These are phyloP conservation scores for Thuja plicata DNA, from an alignment of 83 land plant genomes.

Conservation along the genomic window DNA sequence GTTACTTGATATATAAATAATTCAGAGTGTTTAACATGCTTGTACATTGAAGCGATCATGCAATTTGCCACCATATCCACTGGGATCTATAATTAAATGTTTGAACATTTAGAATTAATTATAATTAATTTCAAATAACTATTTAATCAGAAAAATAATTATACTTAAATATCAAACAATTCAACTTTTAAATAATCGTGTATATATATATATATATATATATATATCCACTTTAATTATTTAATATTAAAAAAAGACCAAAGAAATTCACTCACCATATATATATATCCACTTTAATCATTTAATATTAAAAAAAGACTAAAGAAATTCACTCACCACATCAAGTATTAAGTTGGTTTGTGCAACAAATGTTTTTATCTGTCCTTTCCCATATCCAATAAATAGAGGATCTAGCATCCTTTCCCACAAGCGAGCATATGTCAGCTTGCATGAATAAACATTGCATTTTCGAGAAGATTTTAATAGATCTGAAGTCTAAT, in stretches of 20 bases:
- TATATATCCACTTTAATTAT: background rate
- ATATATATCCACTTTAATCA: background rate
- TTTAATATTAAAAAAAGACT: background rate
- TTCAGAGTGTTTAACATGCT: background rate
- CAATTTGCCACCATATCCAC: constrained; percentile 2
- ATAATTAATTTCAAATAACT: no score
- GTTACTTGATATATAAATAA: background rate
- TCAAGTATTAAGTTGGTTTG: background rate
- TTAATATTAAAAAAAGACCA: background rate
- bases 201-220: background rate
- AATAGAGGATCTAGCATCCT: background rate
- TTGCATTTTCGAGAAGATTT: background rate
- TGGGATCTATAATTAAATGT: background rate
- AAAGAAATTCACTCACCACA: background rate
- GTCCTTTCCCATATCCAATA: background rate
- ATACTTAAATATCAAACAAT: no score
- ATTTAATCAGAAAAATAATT: no score
- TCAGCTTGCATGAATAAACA: background rate
- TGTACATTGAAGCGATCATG: background rate
- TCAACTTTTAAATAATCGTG: no score
- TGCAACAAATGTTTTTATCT: background rate
- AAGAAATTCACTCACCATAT: background rate
- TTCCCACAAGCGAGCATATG: background rate
- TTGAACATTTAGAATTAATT: no score
- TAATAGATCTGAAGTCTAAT: background rate